phyloP scores from a whole-genome alignment of 768 basidiomycete species.

The Leccinellum luteum region DNA sequence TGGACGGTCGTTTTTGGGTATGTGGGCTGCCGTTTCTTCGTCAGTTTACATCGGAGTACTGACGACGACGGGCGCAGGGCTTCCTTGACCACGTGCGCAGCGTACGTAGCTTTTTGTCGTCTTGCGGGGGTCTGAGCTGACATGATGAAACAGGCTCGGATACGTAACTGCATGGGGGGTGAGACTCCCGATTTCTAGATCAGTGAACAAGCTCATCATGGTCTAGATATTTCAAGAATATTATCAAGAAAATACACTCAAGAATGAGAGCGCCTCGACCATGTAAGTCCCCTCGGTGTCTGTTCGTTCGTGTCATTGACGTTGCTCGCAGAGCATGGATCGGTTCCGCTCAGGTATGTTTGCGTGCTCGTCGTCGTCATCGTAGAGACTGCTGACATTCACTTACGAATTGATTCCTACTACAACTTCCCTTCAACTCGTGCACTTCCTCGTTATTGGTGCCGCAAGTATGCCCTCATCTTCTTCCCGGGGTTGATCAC shows the following conservation, averaged over 20 bases:
- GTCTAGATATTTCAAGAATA: constrained; percentile 69
- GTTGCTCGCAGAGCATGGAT: constrained; percentile 67
- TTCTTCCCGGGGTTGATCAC: constrained; percentile 61
- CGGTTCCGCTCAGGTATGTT: constrained; percentile 63
- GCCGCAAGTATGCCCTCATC: constrained; percentile 55
- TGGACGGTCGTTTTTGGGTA: constrained; percentile 32
- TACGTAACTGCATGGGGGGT: background rate
- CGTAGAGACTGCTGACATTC: background rate
- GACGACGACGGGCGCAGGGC: constrained; percentile 11
- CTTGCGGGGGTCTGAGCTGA: background rate
- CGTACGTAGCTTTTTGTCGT: constrained; percentile 28
- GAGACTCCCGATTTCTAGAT: background rate
- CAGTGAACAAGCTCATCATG: background rate
- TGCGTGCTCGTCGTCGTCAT: background rate
- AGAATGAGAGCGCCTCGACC: constrained; percentile 50
- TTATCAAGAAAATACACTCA: constrained; percentile 52
- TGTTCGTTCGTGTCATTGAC: background rate
- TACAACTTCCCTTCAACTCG: background rate
- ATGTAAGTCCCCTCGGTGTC: constrained; percentile 44
- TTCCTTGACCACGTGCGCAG: constrained; percentile 35
- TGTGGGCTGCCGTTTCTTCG: background rate
- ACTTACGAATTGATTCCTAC: background rate
- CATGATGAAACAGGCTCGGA: background rate
- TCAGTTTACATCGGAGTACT: background rate
- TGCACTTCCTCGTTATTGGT: background rate